phyloP scores from a whole-genome alignment of 2,329 filamentous ascomycete species.

The Cadophora gregata region DNA sequence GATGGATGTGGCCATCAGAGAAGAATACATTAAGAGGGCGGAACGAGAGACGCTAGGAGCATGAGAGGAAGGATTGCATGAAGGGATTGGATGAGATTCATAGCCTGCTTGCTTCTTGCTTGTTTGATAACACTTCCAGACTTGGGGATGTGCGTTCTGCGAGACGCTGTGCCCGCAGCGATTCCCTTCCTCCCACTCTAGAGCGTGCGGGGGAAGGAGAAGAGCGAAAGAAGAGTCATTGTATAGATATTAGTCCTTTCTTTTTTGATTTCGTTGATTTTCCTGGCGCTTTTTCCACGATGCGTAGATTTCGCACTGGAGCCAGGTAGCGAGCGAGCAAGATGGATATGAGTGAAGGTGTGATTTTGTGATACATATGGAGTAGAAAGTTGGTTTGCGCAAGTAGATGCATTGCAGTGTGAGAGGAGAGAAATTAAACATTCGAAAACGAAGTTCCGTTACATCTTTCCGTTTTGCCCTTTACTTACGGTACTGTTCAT shows the following conservation, averaged over 20 bases:
- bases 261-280: conserved; percentile 12
- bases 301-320: conserved; percentile 8
- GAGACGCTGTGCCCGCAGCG: background rate
- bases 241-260: conserved; percentile 15
- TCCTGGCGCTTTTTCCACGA: conserved; percentile 6
- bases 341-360: no score
- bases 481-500: background rate
- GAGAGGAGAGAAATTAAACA: conserved; percentile 10
- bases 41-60: background rate
- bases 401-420: conserved; percentile 6
- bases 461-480: background rate
- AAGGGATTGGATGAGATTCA: conserved; percentile 12
- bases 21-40: background rate
- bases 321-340: conserved; percentile 5
- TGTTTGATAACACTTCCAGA: conserved; percentile 17
- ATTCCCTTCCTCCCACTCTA: background rate
- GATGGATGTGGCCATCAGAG: background rate
- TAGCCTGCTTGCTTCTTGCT: conserved; percentile 4
- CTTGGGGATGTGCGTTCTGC: background rate
- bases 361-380: conserved; percentile 4
- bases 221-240: conserved; percentile 5
- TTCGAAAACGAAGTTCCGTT: background rate
- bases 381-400: conserved; percentile 4
- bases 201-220: background rate
- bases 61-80: conserved; percentile 12